Base-by-base conservation (phyloP, 1,139 yeast species). In the Geotrichum restrictum region DNA sequence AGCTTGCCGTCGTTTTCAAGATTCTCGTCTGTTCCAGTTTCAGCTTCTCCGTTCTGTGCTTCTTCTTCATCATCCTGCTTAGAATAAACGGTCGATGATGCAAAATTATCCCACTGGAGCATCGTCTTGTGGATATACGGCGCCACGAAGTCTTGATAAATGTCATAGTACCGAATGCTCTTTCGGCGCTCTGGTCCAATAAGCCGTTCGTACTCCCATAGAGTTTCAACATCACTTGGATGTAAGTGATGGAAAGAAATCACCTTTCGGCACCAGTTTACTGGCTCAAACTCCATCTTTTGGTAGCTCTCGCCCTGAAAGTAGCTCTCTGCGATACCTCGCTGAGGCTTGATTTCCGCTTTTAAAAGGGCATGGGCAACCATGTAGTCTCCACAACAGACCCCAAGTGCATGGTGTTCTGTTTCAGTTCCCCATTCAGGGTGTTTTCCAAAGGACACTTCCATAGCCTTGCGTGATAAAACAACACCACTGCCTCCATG, bases 401-500 rank as follows among this genome's bases (percentile, higher is more conserved):
- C 63, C n/a, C 54, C 48, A 27, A 60, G 56, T 1, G 70, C 60
- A 14, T 54, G 50, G 18, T 59, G 52, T 33, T 67, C 69, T 48
- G 64, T 64, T 45, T 57, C 48, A 14, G 57, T 55, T 10, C 60
- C 59, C 40, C 61, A 57, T 31, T 66, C 64, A 11, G 63, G 62
- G 38, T 60, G 59, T 16, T 49, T 44, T 29, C 59, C 62, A 48
- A 65, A 60, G 13, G 64, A 63, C 41, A 55, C 56, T 32, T 61
- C 56, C 67, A 69, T 61, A 2, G 69, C 66, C 3, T 60, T 68
- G 1, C 61, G 59, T 2, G 73, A 68, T n/a, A 70, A 54, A 4
- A 70, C 66, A 1, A 69, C 69, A 1, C 69, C 73, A 5, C 70
- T 62, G n/a, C 74, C 74, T 3, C 74, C 74, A 52, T 70, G 71